Base-by-base conservation (phyloP, 495 filamentous ascomycete species). In the Penicillium cataractarum region DNA sequence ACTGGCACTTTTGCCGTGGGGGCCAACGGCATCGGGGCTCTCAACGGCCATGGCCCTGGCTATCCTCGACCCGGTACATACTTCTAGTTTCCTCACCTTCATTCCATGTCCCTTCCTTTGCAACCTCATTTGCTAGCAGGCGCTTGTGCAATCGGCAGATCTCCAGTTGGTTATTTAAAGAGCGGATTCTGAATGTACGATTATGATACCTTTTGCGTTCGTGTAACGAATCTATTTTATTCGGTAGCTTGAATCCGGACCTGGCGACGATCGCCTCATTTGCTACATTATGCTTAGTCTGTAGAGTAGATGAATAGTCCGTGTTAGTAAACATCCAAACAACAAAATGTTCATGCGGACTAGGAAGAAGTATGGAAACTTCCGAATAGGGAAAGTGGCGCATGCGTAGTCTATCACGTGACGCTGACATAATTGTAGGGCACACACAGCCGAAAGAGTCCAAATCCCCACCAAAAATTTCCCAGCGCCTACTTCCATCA, bases 161-260 rank as follows among this genome's bases (percentile, higher is more conserved):
- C 57, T 67, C 52, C 57, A 62, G 65, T 46, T 60, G 55, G 48
- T 60, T 67, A 65, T 76, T 75, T 78, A 74, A 65, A 76, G 76
- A 57, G 61, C 68, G 70, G 72, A 75, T 65, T 73, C 64, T 78
- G 68, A 71, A 77, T 77, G 79, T 81, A 81, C 73, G 77, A 81
- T 72, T 80, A 81, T 80, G 79, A 81, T 81, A 81, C 78, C 78
- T 78, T 63, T 74, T 75, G 65, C 59, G 67, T 70, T 78, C 64
- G 53, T 69, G 70, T 73, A 62, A 70, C 60, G 69, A 74, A 71
- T 69, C 64, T 68, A 63, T 50, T 69, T 73, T 62, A 6, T 66
- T 64, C 50, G 35, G 64, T 63, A 58, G 59, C 40, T 65, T 50
- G 49, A 46, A 24, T 15, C 19, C 21, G 42, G 6, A 46, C 19